A percentile compares a stretch with the other conserved stretches of the same genome.
These are phyloP conservation scores for Closterium sp. DNA, from an alignment of 139 green algal species.

Conservation along the genomic window DNA sequence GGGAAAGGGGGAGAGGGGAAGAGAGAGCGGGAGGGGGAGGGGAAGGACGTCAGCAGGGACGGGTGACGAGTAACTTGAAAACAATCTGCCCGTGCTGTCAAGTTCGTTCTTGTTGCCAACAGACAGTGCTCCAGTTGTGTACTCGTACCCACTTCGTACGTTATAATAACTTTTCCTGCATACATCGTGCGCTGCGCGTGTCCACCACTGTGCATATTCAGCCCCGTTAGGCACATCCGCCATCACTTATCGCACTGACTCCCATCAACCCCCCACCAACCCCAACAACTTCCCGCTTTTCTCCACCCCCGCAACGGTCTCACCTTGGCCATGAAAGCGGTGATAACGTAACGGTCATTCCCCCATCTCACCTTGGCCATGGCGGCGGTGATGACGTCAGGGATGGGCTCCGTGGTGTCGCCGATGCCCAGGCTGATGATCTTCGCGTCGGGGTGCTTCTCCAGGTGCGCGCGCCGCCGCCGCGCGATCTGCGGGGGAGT, in stretches of 20 bases:
- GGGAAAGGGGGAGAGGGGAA: neutral
- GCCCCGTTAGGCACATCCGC: neutral
- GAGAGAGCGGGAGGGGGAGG: neutral
- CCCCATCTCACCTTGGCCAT: too few relatives aligned
- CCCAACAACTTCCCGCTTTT: too few relatives aligned
- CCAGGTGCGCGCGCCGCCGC: slow-evolving; percentile 85
- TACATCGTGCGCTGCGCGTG: too few relatives aligned
- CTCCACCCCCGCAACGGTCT: neutral
- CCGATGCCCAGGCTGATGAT: slow-evolving; percentile 97
- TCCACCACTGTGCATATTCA: neutral
- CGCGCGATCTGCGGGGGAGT: slow-evolving; percentile 77
- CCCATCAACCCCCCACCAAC: neutral
- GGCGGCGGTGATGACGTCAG: slow-evolving; percentile 76
- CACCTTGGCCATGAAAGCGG: slow-evolving; percentile 2
- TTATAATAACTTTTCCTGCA: too few relatives aligned
- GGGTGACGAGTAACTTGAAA: neutral
- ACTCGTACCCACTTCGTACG: too few relatives aligned
- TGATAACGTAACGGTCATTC: too few relatives aligned
- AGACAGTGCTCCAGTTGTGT: too few relatives aligned
- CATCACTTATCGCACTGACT: neutral
- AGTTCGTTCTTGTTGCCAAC: neutral
- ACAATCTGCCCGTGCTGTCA: neutral
- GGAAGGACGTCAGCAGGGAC: neutral
- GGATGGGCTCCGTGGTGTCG: slow-evolving; percentile 98
- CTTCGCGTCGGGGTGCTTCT: slow-evolving; percentile 89